Evolutionary conservation across 768 basidiomycete species (phyloP), one percentile per base, ranked within the genome.

Genomic region (Scleroderma bovista): DNA sequence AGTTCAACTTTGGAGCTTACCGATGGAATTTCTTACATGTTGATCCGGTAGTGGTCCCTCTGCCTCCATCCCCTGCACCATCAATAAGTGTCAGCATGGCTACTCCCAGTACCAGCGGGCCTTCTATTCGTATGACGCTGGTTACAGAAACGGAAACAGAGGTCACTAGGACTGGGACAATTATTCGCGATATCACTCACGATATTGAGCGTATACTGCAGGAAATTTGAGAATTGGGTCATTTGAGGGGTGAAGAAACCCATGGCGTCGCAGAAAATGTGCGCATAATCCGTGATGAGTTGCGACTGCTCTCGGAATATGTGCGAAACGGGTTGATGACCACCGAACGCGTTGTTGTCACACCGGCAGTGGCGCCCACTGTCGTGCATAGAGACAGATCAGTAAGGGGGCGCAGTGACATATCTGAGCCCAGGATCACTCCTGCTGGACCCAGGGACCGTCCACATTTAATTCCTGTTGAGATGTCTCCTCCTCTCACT

Each of bases 261-360:
- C 72, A 78, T 23, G 83, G 83, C 15, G 61, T 93, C 8, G 74
- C 76, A 1, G 80, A 79, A 41, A 83, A 86, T 59, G 73, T 95
- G 4, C 77, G 78, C 46, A 77, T 81, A 0, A 79, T 96, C 34
- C 78, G 85, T 50, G 73, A 83, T 32, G 83, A 88, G 55, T 69
- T 95, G 3, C 74, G 73, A 12, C 79, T 83, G 40, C 72, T 93
- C 11, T 77, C 81, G 0, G 70, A 79, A 24, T 77, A 74, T 52
- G 64, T 86, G 16, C 79, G 74, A 50, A 74, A 72, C 16, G 73
- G 51, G 61, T 29, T 65, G 31, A 54, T 62, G 31, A 46, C 50
- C 15, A 54, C 54, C 44, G 55, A 60, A 50, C 48, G 54, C 26
- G 50, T 56, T 38, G 45, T 56, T 31, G 41, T 59, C 26, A 22